Conservation (phyloP, 2,329 filamentous ascomycete genomes). For the Epichloe baconii region DNA sequence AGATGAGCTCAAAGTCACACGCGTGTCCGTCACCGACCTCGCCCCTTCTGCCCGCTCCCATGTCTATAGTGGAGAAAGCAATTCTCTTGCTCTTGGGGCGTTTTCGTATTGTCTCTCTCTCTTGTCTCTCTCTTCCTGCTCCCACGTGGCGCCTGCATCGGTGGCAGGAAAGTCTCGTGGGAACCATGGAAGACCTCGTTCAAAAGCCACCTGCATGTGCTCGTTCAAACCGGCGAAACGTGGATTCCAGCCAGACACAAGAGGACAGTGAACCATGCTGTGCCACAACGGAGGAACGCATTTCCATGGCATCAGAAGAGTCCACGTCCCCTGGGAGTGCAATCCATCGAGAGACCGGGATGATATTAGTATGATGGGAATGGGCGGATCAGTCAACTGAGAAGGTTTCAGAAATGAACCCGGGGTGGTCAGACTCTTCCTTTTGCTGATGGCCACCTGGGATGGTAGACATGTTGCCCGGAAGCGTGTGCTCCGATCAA, state of each 20-base stretch:
- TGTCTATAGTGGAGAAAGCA: conserved; percentile 60
- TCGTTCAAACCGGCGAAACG: conserved; percentile 74
- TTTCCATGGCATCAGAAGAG: conserved; percentile 77
- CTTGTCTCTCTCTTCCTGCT: conserved; percentile 51
- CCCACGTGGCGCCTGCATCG: conserved; percentile 66
- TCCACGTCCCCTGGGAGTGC: conserved; percentile 60
- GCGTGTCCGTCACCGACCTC: conserved; percentile 73
- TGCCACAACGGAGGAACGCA: conserved; percentile 81
- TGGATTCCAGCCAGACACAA: conserved; percentile 68
- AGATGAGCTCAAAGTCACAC: conserved; percentile 70
- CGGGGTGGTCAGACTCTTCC: conserved; percentile 50
- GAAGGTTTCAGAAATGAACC: conserved; percentile 45
- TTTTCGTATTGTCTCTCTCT: conserved; percentile 65
- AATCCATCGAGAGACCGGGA: conserved; percentile 34
- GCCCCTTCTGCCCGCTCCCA: conserved; percentile 62
- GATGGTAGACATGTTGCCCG: conserved; percentile 53
- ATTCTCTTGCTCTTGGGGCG: conserved; percentile 71
- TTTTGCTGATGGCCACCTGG: conserved; percentile 69
- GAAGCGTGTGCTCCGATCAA: conserved; percentile 53
- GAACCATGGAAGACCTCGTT: conserved; percentile 68
- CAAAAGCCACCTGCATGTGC: conserved; percentile 67
- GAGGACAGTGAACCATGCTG: conserved; percentile 66
- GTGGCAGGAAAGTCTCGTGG: conserved; percentile 76
- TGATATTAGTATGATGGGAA: conserved; percentile 62
- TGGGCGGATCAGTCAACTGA: conserved; percentile 52